phyloP scores from a whole-genome alignment of 192 early-diverging fungal species.

The Backusella westeae region DNA sequence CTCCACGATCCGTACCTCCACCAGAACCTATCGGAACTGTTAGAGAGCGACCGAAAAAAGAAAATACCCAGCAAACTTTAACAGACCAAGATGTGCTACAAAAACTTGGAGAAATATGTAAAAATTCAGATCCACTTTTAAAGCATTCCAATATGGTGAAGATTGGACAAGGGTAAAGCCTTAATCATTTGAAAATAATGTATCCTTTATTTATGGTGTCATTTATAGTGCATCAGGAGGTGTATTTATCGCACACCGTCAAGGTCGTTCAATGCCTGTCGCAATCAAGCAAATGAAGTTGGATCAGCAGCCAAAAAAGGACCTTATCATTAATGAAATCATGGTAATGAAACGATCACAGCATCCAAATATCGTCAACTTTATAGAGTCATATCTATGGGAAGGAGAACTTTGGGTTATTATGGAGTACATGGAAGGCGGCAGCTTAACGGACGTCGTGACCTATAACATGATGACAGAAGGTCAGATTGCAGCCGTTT shows the following conservation, averaged over 20 bases:
- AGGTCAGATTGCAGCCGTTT: conserved; percentile 84
- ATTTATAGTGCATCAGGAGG: conserved; percentile 80
- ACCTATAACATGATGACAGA: conserved; percentile 80
- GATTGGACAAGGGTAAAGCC: conserved; percentile 41
- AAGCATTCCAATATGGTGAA: conserved; percentile 46
- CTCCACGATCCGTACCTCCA: conserved; percentile 5
- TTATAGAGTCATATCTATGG: conserved; percentile 78
- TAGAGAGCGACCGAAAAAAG: conserved; percentile 23
- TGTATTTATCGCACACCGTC: conserved; percentile 81
- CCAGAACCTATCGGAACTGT: conserved; percentile 18
- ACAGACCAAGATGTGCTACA: conserved; percentile 77
- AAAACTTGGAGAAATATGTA: conserved; percentile 80
- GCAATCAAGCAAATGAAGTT: conserved; percentile 98
- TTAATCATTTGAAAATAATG: background rate
- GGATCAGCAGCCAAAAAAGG: conserved; percentile 94
- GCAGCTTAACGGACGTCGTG: conserved; percentile 80
- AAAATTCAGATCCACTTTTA: conserved; percentile 80
- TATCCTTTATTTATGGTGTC: background rate
- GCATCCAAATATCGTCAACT: conserved; percentile 88
- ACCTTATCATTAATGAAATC: conserved; percentile 94
- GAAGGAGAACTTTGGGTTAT: conserved; percentile 87
- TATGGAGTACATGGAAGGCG: conserved; percentile 96
- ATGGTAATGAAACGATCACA: conserved; percentile 79
- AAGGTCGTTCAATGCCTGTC: conserved; percentile 52
- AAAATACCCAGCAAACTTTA: conserved; percentile 18